Base-by-base conservation (phyloP, 768 basidiomycete genomes). In the Porpolomopsis calyptriformis region DNA sequence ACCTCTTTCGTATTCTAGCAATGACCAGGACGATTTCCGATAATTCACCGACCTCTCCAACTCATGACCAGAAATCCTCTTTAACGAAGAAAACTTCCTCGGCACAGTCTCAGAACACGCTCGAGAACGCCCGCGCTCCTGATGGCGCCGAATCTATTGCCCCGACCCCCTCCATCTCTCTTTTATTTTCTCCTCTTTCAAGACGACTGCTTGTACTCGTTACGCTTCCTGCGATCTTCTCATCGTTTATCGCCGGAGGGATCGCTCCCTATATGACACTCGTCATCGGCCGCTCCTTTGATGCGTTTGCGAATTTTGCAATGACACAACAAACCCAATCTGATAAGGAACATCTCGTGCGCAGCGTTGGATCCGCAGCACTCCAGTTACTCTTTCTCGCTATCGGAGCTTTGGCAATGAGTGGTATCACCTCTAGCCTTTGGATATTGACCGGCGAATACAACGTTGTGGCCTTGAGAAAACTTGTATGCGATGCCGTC, bases 371-470 rank as follows among this genome's bases (percentile, higher is more conserved):
- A 14, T 47, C 74, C 2, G 73, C 77, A 5, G 78, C 85, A 0
- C 45, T 89, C 19, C 67, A 85, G 58, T 76, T 89, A 9, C 57
- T 86, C 6, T 78, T 64, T 8, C 65, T 91, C 1, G 82, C 79
- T 2, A 57, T 76, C 2, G 82, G 76, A 10, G 76, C 81, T 1
- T 67, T 96, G 25, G 60, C 75, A 2, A 66, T 91, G 46, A 91
- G 92, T 94, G 85, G 84, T 52, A 53, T 84, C 49, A 87, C 84
- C 1, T 80, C 80, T 39, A 71, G 70, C 20, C 61, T 94, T 8
- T 98, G 94, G 94, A 86, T 91, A 41, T 78, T 80, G 68, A 77
- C 82, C 4, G 91, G 89, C 5, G 94, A 97, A 60, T 68, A 77
- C 48, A 87, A 89, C 51, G 78, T 81, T 4, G 64, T 79, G 52